phyloP scores from a whole-genome alignment of 2,329 filamentous ascomycete genomes.

The Lasiodiplodia theobromae region DNA sequence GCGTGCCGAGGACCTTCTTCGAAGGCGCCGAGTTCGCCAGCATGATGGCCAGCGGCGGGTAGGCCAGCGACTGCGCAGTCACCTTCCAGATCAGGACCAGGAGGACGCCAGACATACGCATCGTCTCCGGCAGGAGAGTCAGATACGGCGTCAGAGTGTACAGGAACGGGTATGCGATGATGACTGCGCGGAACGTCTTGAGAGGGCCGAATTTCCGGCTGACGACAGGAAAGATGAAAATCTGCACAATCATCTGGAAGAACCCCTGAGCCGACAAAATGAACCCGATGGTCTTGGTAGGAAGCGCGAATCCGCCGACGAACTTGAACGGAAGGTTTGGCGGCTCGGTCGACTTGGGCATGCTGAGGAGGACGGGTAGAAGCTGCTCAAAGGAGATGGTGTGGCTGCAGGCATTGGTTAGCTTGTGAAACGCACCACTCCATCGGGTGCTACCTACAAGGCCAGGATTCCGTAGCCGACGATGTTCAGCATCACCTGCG shows the following conservation, averaged over 20 bases:
- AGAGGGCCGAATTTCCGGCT: conserved; percentile 79
- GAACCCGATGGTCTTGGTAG: conserved; percentile 83
- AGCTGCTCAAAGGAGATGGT: conserved; percentile 97
- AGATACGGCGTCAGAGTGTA: conserved; percentile 91
- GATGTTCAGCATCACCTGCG: conserved; percentile 85
- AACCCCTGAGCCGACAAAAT: conserved; percentile 88
- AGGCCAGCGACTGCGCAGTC: conserved; percentile 88
- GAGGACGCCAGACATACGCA: conserved; percentile 79
- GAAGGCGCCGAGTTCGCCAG: conserved; percentile 88
- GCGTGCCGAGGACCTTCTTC: conserved; percentile 82
- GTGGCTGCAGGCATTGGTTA: conserved; percentile 66
- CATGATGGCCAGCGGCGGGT: conserved; percentile 88
- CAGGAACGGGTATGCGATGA: conserved; percentile 83
- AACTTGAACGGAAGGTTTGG: conserved; percentile 83
- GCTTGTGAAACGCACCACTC: conserved; percentile 33
- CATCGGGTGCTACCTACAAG: conserved; percentile 71
- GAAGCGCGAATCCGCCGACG: conserved; percentile 81
- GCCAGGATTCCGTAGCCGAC: conserved; percentile 90
- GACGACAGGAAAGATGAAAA: conserved; percentile 82
- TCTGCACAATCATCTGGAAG: conserved; percentile 86
- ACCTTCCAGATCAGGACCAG: conserved; percentile 87
- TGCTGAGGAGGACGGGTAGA: conserved; percentile 89
- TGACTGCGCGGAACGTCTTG: conserved; percentile 80
- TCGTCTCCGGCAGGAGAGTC: conserved; percentile 75
- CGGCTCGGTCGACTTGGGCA: conserved; percentile 59